phyloP scores from a whole-genome alignment of 768 basidiomycete genomes.

The Naganishia vaughanmartiniae region DNA sequence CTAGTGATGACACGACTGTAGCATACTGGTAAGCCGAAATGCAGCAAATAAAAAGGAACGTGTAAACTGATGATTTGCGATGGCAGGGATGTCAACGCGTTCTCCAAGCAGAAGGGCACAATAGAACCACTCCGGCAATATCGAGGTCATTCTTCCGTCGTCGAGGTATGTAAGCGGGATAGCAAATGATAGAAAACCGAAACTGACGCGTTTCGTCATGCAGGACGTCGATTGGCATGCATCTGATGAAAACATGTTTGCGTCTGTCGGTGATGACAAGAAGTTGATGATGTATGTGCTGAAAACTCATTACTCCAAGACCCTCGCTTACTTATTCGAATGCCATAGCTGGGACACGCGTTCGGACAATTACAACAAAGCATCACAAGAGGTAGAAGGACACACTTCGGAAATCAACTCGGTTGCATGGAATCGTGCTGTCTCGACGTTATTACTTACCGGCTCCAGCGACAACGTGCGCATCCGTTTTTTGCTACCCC shows the following conservation, averaged over 20 bases:
- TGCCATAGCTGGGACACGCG: slow-evolving; percentile 86
- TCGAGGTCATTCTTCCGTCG: slow-evolving; percentile 83
- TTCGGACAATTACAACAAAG: slow-evolving; percentile 60
- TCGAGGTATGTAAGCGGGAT: slow-evolving; percentile 66
- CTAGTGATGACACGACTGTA: slow-evolving; percentile 92
- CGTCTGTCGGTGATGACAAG: slow-evolving; percentile 93
- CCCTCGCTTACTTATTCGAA: not conserved
- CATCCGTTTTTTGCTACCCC: not conserved
- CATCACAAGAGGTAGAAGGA: slow-evolving; percentile 71
- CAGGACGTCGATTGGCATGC: slow-evolving; percentile 97
- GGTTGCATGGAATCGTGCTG: slow-evolving; percentile 82
- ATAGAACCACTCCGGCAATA: slow-evolving; percentile 83
- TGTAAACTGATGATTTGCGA: not conserved
- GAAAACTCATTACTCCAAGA: not conserved
- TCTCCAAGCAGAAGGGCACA: slow-evolving; percentile 68
- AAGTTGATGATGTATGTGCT: slow-evolving; percentile 80
- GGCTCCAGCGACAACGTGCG: slow-evolving; percentile 89
- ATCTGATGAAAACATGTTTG: slow-evolving; percentile 75
- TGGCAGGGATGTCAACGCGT: slow-evolving; percentile 84
- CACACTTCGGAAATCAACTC: slow-evolving; percentile 88
- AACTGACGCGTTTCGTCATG: slow-evolving; percentile 23
- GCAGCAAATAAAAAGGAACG: not conserved
- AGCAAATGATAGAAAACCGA: not conserved
- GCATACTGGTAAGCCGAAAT: slow-evolving; percentile 72
- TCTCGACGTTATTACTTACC: slow-evolving; percentile 75